Conservation (phyloP, 306 rosid genomes). For the barrel medic (Medicago truncatula) region MtrunA17r5.0-ANR NC_053044.1:41213501-41214000, state of each 20-base stretch:
- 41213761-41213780: conserved; percentile 67
- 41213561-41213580: no score
- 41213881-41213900: no score
- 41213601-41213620: no score
- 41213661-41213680: conserved; percentile 86
- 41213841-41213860: no score
- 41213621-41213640: conserved; percentile 86
- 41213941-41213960: conserved; percentile 83
- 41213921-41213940: conserved; percentile 11
- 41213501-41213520: no score
- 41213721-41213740: no score
- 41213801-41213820: neutral
- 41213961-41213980: conserved; percentile 71
- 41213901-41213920: no score
- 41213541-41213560: no score
- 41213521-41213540: no score
- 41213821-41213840: no score
- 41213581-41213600: no score
- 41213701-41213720: conserved; percentile 64
- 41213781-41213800: neutral
- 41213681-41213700: conserved; percentile 64
- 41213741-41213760: conserved; percentile 40
- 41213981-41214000: conserved; percentile 82
- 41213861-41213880: no score
- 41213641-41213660: conserved; percentile 83